Percentiles rank a stretch among this genome's conserved stretches.
These are phyloP conservation scores for Lentinus tigrinus DNA, from an alignment of 768 basidiomycete genomes.

Conservation along the genomic window DNA sequence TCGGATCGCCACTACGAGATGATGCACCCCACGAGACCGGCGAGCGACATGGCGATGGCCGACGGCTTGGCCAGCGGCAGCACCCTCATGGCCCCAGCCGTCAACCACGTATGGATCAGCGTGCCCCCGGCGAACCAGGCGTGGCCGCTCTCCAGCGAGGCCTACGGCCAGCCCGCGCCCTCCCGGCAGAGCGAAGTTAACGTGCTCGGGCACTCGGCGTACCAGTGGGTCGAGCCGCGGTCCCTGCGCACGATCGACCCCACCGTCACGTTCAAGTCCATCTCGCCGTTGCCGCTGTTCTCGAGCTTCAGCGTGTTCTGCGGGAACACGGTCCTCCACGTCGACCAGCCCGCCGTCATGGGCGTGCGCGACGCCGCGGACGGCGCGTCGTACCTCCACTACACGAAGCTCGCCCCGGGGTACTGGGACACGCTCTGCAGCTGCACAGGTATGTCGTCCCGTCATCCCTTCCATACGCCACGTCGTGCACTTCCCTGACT, in stretches of 20 bases:
- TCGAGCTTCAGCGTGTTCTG: constrained; percentile 57
- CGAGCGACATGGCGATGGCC: constrained; percentile 1
- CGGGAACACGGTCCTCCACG: constrained; percentile 48
- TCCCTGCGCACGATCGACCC: constrained; percentile 62
- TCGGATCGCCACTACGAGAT: constrained; percentile 29
- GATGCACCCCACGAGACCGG: constrained; percentile 22
- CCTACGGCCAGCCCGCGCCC: constrained; percentile 2
- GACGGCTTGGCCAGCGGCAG: neutral
- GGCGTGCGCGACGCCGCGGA: constrained; percentile 17
- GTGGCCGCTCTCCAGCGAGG: constrained; percentile 4
- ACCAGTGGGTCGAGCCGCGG: constrained; percentile 40
- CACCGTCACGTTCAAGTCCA: constrained; percentile 61
- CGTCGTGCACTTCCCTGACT: neutral
- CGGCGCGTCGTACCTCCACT: constrained; percentile 45
- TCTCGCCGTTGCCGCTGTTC: constrained; percentile 44
- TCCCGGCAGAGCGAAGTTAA: constrained; percentile 14
- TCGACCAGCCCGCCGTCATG: constrained; percentile 39
- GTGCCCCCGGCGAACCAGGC: constrained; percentile 15
- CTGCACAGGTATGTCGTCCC: constrained; percentile 45
- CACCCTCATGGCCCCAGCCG: neutral
- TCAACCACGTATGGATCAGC: constrained; percentile 15
- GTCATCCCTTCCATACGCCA: neutral
- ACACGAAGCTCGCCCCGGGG: constrained; percentile 57
- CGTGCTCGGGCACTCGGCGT: constrained; percentile 18
- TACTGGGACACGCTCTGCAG: constrained; percentile 63